Evolutionary conservation across 2,329 filamentous ascomycete genomes (phyloP), one percentile per base, ranked within the genome.

Genomic region (Parafenestella ontariensis): DNA sequence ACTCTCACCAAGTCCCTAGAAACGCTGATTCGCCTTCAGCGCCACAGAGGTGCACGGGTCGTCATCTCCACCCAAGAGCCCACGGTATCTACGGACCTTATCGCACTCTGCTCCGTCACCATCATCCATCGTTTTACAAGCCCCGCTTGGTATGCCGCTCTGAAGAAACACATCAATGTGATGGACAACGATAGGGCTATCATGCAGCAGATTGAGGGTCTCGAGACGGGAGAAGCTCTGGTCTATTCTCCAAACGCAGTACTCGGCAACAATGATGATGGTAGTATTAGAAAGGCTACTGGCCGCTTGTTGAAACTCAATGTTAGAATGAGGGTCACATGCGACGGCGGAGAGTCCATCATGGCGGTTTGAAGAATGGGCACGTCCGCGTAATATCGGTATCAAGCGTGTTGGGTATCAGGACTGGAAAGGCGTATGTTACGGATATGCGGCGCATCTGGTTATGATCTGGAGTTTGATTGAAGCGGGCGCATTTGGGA

Each of bases 31-130:
- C 83, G 90, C 0, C 79, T 88, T 17, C 89, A 94, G 71, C 85
- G 89, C 0, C 90, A 94, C 66, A 74, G 87, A 0, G 89, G 82
- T 0, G 81, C 83, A 0, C 82, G 90, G 0, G 79, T 92, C 4
- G 69, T 94, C 37, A 87, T 94, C 28, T 87, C 89, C 0, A 94
- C 90, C 0, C 89, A 95, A 67, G 90, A 94, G 64, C 90, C 90
- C 0, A 91, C 88, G 0, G 81, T 93, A 3, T 88, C 87, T 0
- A 85, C 86, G 0, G 81, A 82, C 15, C 80, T 95, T 0, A 80
- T 94, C 0, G 89, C 91, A 48, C 78, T 94, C 0, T 92, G 87
- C 70, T 87, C 85, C 1, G 77, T 90, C n/a, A 89, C 86, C 0
- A 80, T 92, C 15, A 85, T 92, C 0, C 89, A 93, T 66, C 82